Evolutionary conservation across 257 asterid genomes (phyloP).

Genomic region (Cynanchum wilfordii): DNA sequence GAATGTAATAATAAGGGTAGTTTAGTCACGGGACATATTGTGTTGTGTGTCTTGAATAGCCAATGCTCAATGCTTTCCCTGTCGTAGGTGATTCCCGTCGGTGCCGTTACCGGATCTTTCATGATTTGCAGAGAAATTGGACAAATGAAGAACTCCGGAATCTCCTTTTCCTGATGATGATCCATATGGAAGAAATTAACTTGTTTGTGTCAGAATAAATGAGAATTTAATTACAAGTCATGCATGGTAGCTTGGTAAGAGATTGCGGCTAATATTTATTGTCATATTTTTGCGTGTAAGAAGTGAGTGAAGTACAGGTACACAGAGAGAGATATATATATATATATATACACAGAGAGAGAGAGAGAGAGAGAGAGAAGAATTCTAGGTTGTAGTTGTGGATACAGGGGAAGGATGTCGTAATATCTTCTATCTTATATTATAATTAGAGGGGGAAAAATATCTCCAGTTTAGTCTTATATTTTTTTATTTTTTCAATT

Average conservation of each 20-base stretch:
- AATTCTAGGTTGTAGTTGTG: background rate
- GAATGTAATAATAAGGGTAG: slow-evolving; percentile 29
- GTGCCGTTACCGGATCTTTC: slow-evolving; percentile 60
- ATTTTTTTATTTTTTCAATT: too few relatives aligned
- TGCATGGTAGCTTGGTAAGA: slow-evolving; percentile 16
- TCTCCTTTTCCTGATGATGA: slow-evolving; percentile 18
- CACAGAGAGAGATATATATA: slow-evolving; percentile 1
- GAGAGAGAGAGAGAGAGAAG: background rate
- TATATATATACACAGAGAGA: too few relatives aligned
- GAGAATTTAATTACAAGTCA: background rate
- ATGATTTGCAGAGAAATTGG: slow-evolving; percentile 61
- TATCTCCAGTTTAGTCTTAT: too few relatives aligned
- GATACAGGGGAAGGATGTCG: background rate
- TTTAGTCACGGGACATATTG: slow-evolving; percentile 58
- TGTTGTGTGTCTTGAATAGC: slow-evolving; percentile 29
- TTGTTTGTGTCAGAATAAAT: background rate
- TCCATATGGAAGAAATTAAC: slow-evolving; percentile 18
- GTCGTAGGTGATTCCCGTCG: slow-evolving; percentile 65
- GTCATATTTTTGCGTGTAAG: slow-evolving; percentile 18
- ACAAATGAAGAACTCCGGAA: slow-evolving; percentile 60
- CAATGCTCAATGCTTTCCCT: slow-evolving; percentile 54
- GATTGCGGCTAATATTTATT: slow-evolving; percentile 19
- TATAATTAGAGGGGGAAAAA: too few relatives aligned
- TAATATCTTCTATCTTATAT: too few relatives aligned
- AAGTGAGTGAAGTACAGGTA: background rate